Conservation (phyloP, 1,139 yeast species). For the Meyerozyma elateridarum region DNA sequence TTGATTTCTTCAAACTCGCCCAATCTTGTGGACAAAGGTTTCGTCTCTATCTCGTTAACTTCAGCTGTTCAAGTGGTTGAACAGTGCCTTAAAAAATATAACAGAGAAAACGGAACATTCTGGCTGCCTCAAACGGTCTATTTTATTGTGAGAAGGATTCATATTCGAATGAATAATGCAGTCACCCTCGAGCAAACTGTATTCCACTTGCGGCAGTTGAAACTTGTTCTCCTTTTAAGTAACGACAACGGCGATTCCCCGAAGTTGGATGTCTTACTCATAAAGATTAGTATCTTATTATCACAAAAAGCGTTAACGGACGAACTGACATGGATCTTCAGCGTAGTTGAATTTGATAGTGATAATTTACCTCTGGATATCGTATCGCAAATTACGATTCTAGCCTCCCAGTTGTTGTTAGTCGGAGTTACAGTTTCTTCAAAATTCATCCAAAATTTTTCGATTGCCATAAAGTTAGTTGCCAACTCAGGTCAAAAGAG, state of each 20-base stretch:
- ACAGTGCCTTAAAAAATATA: conserved; percentile 18
- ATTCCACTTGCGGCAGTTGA: conserved; percentile 33
- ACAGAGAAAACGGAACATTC: conserved; percentile 12
- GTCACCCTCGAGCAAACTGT: conserved; percentile 19
- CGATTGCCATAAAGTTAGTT: background rate
- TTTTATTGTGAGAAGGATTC: conserved; percentile 34
- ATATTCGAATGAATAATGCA: conserved; percentile 21
- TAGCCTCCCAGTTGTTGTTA: background rate
- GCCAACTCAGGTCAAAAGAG: background rate
- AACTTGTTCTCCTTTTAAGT: conserved; percentile 31
- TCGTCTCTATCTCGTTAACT: conserved; percentile 20
- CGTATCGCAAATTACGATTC: background rate
- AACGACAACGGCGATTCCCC: conserved; percentile 5
- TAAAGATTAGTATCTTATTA: background rate
- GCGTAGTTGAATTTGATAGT: background rate
- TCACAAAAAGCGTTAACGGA: background rate
- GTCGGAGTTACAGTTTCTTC: background rate
- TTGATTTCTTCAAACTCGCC: conserved; percentile 11
- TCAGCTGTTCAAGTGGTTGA: conserved; percentile 23
- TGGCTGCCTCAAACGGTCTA: conserved; percentile 37
- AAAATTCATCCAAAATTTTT: background rate
- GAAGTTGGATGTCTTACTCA: background rate
- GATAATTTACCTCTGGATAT: too few relatives aligned
- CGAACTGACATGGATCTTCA: conserved; percentile 1
- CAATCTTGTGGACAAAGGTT: conserved; percentile 3